These are phyloP conservation scores for Thielaviopsis punctulata DNA, from an alignment of 2,329 filamentous ascomycete genomes.

Conservation along the genomic window DNA sequence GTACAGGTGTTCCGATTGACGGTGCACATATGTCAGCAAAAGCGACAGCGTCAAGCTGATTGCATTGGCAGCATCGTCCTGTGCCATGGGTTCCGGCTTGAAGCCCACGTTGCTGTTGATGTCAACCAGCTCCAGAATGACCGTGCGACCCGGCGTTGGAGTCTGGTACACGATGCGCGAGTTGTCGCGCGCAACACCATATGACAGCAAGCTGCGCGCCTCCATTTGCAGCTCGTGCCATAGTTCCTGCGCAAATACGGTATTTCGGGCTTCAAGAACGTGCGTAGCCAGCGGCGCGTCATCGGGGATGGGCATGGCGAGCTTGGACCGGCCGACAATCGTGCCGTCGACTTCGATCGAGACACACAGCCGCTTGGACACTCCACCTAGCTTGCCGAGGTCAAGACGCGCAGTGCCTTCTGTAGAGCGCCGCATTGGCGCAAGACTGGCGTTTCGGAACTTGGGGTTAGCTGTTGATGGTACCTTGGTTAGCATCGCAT, in stretches of 20 bases:
- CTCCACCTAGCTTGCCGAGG: conserved; percentile 32
- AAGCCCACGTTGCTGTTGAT: conserved; percentile 29
- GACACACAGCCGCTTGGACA: conserved; percentile 47
- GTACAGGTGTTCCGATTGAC: conserved; percentile 52
- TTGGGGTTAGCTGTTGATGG: conserved; percentile 32
- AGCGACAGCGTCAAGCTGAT: conserved; percentile 54
- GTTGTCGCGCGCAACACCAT: conserved; percentile 49
- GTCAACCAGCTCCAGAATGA: conserved; percentile 50
- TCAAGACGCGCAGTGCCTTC: conserved; percentile 66
- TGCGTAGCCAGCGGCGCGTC: conserved; percentile 44
- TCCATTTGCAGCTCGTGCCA: conserved; percentile 83
- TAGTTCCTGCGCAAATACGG: conserved; percentile 68
- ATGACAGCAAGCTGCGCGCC: conserved; percentile 52
- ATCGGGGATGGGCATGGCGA: conserved; percentile 30
- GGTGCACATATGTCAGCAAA: conserved; percentile 63
- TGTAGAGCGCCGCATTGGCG: conserved; percentile 55
- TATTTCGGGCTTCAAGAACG: conserved; percentile 61
- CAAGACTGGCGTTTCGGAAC: conserved; percentile 56
- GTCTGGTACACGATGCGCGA: conserved; percentile 38
- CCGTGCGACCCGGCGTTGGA: conserved; percentile 30
- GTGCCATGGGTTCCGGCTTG: conserved; percentile 19
- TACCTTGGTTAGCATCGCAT: neutral
- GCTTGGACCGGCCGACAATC: conserved; percentile 38
- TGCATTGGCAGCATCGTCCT: conserved; percentile 42
- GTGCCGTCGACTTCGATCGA: conserved; percentile 38